phyloP scores from a whole-genome alignment of 75 land plant genomes.

The Azolla pinnata region DNA sequence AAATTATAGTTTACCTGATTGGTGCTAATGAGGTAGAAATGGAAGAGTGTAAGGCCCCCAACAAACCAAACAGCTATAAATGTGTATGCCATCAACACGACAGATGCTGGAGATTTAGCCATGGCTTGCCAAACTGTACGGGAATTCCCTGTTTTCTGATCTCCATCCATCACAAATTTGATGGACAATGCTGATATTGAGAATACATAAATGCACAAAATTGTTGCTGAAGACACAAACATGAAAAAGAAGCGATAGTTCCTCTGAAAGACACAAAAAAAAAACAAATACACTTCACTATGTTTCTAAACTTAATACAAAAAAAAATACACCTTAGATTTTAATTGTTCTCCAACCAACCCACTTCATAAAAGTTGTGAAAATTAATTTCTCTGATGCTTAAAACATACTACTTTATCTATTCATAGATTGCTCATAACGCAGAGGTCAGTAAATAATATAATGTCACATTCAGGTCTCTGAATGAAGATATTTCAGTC shows the following conservation, averaged over 20 bases:
- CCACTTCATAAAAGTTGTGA: too few relatives aligned
- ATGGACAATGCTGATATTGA: conserved; percentile 84
- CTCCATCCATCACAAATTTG: conserved; percentile 51
- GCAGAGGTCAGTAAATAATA: too few relatives aligned
- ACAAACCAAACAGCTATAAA: conserved; percentile 95
- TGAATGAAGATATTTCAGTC: too few relatives aligned
- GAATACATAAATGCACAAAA: conserved; percentile 89
- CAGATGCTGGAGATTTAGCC: conserved; percentile 84
- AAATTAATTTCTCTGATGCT: too few relatives aligned
- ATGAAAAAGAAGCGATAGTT: conserved; percentile 94
- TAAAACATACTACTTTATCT: too few relatives aligned
- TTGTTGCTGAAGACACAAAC: conserved; percentile 87
- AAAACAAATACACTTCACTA: not conserved
- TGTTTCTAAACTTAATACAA: not conserved
- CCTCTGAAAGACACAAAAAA: conserved; percentile 46
- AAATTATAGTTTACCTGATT: conserved; percentile 70
- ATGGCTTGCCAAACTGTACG: conserved; percentile 74
- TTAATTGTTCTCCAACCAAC: too few relatives aligned
- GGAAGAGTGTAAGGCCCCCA: conserved; percentile 95
- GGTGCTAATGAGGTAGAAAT: conserved; percentile 90
- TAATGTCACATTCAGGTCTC: too few relatives aligned
- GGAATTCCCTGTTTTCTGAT: conserved; percentile 14
- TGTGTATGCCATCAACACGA: conserved; percentile 78
- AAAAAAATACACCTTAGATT: not conserved
- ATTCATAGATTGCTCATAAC: too few relatives aligned